Evolutionary conservation across 1,284 basidiomycete species (phyloP).

Genomic region (Melampsora americana): DNA sequence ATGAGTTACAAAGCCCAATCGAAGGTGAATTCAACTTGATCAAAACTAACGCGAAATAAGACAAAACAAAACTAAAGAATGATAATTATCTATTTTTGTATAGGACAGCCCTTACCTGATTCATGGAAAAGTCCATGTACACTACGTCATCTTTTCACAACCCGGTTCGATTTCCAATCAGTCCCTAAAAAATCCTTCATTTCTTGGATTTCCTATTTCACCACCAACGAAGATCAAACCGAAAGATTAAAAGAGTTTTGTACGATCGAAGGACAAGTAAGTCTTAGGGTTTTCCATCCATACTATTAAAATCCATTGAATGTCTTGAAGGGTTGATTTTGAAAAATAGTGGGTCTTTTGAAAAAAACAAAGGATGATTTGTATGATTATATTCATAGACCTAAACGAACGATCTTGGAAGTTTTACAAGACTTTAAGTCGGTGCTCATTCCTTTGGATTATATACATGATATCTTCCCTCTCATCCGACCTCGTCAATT

Average conservation of each 20-base stretch:
- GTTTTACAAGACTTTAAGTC: slow-evolving; percentile 80
- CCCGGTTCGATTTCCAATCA: slow-evolving; percentile 75
- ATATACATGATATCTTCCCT: slow-evolving; percentile 81
- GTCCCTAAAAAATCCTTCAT: slow-evolving; percentile 83
- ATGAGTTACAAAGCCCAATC: slow-evolving; percentile 48
- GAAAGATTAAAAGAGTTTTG: slow-evolving; percentile 84
- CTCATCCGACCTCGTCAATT: slow-evolving; percentile 81
- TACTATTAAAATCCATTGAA: too few species aligned
- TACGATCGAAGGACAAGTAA: slow-evolving; percentile 67
- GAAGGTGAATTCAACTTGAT: slow-evolving; percentile 49
- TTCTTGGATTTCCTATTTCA: slow-evolving; percentile 70
- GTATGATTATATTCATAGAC: slow-evolving; percentile 78
- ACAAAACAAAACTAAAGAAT: slow-evolving; percentile 64
- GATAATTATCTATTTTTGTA: slow-evolving; percentile 45
- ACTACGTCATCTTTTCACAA: slow-evolving; percentile 68
- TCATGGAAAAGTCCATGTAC: slow-evolving; percentile 58
- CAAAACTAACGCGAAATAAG: slow-evolving; percentile 68
- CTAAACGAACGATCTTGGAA: slow-evolving; percentile 77
- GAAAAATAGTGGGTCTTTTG: background rate
- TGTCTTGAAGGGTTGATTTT: background rate
- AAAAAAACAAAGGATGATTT: slow-evolving; percentile 71
- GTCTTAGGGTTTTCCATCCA: too few species aligned
- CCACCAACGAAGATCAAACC: slow-evolving; percentile 69
- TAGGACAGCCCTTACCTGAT: background rate
- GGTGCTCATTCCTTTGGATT: slow-evolving; percentile 69